phyloP scores from a whole-genome alignment of 306 rosid genomes.

The Cucumis sativus region Cucumber_9930_V3 NC_026660.2:10979501-10980000 shows the following conservation, averaged over 20 bases:
- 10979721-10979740: slow-evolving; percentile 89
- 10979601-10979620: slow-evolving; percentile 79
- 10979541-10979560: slow-evolving; percentile 48
- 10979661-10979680: not conserved
- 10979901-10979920: slow-evolving; percentile 61
- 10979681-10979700: not conserved
- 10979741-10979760: slow-evolving; percentile 62
- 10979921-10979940: slow-evolving; percentile 87
- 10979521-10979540: slow-evolving; percentile 59
- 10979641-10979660: not conserved
- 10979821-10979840: slow-evolving; percentile 21
- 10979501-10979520: slow-evolving; percentile 31
- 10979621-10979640: not conserved
- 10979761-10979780: slow-evolving; percentile 67
- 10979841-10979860: slow-evolving; percentile 66
- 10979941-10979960: slow-evolving; percentile 87
- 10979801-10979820: slow-evolving; percentile 53
- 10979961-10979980: slow-evolving; percentile 52
- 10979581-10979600: slow-evolving; percentile 51
- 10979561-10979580: slow-evolving; percentile 57
- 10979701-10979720: slow-evolving; percentile 72
- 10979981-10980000: slow-evolving; percentile 65
- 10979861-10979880: slow-evolving; percentile 79
- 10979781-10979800: slow-evolving; percentile 80
- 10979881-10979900: slow-evolving; percentile 76